These are phyloP conservation scores for Pilasporangium apinafurcum DNA, from an alignment of 352 stramenopile genomes.

Conservation along the genomic window DNA sequence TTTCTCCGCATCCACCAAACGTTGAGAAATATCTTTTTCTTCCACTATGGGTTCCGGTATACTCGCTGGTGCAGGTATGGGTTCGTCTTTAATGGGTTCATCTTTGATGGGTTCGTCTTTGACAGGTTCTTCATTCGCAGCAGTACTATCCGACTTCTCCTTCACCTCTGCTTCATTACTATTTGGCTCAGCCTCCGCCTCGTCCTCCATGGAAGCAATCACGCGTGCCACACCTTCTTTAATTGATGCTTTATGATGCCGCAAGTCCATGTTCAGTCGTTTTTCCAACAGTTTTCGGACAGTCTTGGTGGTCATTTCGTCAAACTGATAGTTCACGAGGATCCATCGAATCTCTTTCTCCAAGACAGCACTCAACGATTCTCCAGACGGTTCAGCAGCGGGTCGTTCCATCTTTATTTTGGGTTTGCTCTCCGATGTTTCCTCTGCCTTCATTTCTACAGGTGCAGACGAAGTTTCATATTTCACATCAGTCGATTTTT, in stretches of 20 bases:
- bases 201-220: constrained; percentile 72
- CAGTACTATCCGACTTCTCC: not conserved
- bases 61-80: not conserved
- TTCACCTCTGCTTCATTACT: constrained; percentile 9
- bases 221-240: constrained; percentile 70
- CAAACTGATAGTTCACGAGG: constrained; percentile 65
- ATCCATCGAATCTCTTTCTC: constrained; percentile 82
- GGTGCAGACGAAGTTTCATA: not conserved
- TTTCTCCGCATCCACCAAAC: constrained; percentile 24
- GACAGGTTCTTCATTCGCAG: not conserved
- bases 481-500: constrained; percentile 30
- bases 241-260: constrained; percentile 67
- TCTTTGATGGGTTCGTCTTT: constrained; percentile 6
- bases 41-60: constrained; percentile 8
- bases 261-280: constrained; percentile 62
- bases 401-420: constrained; percentile 3
- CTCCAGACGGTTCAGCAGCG: constrained; percentile 16
- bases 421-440: not conserved
- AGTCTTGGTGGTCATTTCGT: constrained; percentile 82
- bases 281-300: constrained; percentile 70
- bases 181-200: constrained; percentile 4
- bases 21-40: constrained; percentile 9
- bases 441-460: constrained; percentile 3
- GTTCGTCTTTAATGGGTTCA: too few relatives aligned
- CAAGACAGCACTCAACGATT: constrained; percentile 44